phyloP scores from a whole-genome alignment of 208 protist genomes.

The Leishmania turanica region DNA sequence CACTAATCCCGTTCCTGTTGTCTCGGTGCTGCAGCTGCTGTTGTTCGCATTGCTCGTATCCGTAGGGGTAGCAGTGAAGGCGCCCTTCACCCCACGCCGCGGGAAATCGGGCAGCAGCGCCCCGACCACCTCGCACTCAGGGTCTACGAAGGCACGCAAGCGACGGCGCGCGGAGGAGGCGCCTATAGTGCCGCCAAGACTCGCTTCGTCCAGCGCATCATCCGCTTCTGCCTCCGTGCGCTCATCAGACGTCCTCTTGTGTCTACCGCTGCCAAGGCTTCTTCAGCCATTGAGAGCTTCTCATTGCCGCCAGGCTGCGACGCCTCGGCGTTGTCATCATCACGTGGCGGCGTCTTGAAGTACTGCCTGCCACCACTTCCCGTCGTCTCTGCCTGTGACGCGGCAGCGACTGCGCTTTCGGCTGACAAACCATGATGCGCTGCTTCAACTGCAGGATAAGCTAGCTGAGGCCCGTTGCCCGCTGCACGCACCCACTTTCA shows the following conservation, averaged over 20 bases:
- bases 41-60: background rate
- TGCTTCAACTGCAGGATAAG: constrained; percentile 51
- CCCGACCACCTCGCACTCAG: constrained; percentile 3
- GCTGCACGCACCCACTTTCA: constrained; percentile 35
- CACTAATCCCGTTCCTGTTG: background rate
- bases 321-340: background rate
- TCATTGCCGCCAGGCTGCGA: background rate
- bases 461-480: constrained; percentile 39
- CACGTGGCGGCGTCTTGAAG: background rate
- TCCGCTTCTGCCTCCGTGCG: background rate
- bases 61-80: constrained; percentile 16
- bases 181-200: background rate
- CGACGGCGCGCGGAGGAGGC: constrained; percentile 1
- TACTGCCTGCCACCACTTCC: background rate
- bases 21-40: background rate
- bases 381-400: background rate
- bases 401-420: background rate
- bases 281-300: background rate
- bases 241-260: background rate
- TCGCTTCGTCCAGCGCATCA: background rate
- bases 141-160: constrained; percentile 11
- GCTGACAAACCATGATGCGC: constrained; percentile 41
- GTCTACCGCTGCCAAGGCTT: background rate
- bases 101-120: constrained; percentile 15
- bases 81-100: constrained; percentile 14